Base-by-base conservation (phyloP, 164 flowering plant genomes). In the Euptelea pleiosperma region DNA sequence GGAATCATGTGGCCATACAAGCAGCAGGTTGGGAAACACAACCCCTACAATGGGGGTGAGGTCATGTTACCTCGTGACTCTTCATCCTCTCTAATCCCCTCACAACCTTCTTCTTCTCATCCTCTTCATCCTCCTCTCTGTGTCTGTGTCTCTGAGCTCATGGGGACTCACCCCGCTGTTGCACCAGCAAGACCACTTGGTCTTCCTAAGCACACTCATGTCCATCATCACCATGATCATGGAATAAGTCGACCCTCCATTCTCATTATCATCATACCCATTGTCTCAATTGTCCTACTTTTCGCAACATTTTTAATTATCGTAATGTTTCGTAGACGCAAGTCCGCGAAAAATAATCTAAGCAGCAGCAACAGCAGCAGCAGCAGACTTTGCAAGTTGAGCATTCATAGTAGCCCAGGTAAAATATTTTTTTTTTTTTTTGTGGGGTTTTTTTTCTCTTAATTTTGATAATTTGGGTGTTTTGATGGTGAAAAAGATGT, bases 361-460 rank as follows among this genome's bases (percentile, higher is more conserved):
- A 45, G 44, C 3, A 18, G 30, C 55, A 61, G 50, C 2, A 60
- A 50, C 19, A 65, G 2, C 49, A 58, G 36, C 46, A 72, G n/a
- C n/a, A n/a, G n/a, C n/a, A n/a, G n/a, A 39, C 36, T 70, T 33
- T 62, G 67, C 68, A 73, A 73, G 71, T 68, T 77, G 67, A 55
- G 60, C 54, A 56, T 73, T 70, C 82, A 60, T 30, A 62, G 70
- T n/a, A 87, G 90, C 65, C 86, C 98, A 57, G 98, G 96, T 89
- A 78, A 57, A 3, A 8, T 50, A 16, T 9, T 52, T 28, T 57
- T 28, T 26, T 3, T 45, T 57, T 21, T 8, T 56, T 51, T n/a
- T n/a, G n/a, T n/a, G n/a, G 22, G 40, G 7, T 47, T 67, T n/a
- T n/a, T n/a, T n/a, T n/a, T n/a, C n/a, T n/a, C n/a, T n/a, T n/a